Evolutionary conservation across 2,329 filamentous ascomycete species (phyloP).

Genomic region (Trichoderma afroharzianum): DNA sequence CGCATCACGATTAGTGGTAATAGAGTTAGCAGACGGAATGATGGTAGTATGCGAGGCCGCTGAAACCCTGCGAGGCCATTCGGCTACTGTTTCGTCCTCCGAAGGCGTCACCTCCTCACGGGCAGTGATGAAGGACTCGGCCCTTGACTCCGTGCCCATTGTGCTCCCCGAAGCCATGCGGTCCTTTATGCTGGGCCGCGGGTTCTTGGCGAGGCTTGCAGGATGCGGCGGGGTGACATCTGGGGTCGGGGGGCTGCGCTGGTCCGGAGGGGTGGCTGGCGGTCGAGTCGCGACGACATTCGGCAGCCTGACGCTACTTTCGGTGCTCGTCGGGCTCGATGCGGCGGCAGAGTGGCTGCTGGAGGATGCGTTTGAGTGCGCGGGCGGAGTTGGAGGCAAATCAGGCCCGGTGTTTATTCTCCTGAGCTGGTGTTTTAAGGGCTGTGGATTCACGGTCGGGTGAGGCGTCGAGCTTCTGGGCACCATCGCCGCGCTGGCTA

Average conservation of each 20-base stretch:
- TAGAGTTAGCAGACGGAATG: constrained; percentile 33
- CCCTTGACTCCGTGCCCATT: constrained; percentile 53
- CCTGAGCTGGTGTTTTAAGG: constrained; percentile 40
- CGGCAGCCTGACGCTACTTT: constrained; percentile 37
- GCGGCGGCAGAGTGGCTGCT: constrained; percentile 44
- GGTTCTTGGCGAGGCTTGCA: constrained; percentile 38
- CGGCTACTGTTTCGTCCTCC: constrained; percentile 52
- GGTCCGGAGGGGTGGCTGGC: constrained; percentile 60
- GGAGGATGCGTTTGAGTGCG: constrained; percentile 57
- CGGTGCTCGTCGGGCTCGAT: constrained; percentile 40
- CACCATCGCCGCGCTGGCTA: constrained; percentile 30
- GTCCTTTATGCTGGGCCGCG: constrained; percentile 47
- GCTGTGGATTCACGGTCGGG: constrained; percentile 38
- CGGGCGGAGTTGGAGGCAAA: constrained; percentile 61
- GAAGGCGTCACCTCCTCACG: constrained; percentile 61
- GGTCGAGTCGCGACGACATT: constrained; percentile 38
- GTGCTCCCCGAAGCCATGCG: constrained; percentile 51
- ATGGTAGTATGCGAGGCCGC: constrained; percentile 44
- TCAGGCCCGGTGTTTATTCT: constrained; percentile 45
- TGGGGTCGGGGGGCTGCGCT: constrained; percentile 68
- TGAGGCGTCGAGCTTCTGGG: constrained; percentile 26
- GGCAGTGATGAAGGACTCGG: constrained; percentile 70
- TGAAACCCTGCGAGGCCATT: constrained; percentile 39
- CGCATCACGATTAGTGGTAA: constrained; percentile 15
- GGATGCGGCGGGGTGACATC: constrained; percentile 68